Evolutionary conservation across 768 basidiomycete genomes (phyloP).

Genomic region (Omphalotus guepiniiformis): DNA sequence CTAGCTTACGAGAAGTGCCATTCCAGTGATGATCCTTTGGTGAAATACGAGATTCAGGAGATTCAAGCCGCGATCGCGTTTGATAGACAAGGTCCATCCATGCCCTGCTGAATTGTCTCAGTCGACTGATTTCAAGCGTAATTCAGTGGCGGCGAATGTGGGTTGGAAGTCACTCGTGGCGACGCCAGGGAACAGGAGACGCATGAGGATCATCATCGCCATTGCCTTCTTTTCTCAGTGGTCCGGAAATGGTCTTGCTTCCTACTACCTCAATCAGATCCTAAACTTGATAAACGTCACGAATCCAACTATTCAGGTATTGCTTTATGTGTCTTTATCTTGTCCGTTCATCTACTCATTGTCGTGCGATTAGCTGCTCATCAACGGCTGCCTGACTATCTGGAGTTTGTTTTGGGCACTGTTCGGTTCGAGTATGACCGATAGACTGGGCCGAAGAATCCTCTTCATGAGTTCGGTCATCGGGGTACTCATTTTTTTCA

Average conservation of each 20-base stretch:
- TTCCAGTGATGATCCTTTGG: constrained; percentile 37
- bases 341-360: no score
- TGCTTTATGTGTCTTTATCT: constrained; percentile 34
- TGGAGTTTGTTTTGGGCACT: constrained; percentile 54
- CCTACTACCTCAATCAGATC: constrained; percentile 37
- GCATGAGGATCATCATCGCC: constrained; percentile 50
- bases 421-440: constrained; percentile 45
- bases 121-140: not conserved
- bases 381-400: constrained; percentile 59
- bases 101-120: not conserved
- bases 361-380: constrained; percentile 36
- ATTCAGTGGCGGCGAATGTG: constrained; percentile 32
- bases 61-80: constrained; percentile 53
- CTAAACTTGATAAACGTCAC: constrained; percentile 32
- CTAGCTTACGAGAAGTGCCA: not conserved
- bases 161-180: constrained; percentile 45
- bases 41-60: constrained; percentile 50
- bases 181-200: constrained; percentile 52
- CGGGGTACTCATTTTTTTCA: constrained; percentile 44
- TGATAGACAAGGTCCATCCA: constrained; percentile 42
- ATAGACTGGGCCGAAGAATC: constrained; percentile 46
- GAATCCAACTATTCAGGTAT: constrained; percentile 12
- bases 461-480: constrained; percentile 40
- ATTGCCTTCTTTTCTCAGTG: constrained; percentile 56
- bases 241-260: constrained; percentile 58